These are phyloP conservation scores for Cyphellophora europaea DNA, from an alignment of 2,329 filamentous ascomycete species.

Conservation along the genomic window DNA sequence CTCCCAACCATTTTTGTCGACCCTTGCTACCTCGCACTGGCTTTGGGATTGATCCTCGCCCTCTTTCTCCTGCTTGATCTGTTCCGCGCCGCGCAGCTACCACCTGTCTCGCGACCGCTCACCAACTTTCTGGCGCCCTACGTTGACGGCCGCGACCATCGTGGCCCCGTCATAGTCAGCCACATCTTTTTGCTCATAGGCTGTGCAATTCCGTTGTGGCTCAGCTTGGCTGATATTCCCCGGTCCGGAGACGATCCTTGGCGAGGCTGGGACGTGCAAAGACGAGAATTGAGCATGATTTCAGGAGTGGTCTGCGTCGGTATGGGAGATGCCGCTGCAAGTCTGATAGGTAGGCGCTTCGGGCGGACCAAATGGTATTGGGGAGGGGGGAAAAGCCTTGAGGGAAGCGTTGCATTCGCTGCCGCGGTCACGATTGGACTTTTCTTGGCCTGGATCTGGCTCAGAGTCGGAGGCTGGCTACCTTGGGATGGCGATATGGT, in stretches of 20 bases:
- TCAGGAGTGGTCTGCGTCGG: constrained; percentile 90
- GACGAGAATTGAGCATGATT: constrained; percentile 78
- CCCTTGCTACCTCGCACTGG: constrained; percentile 71
- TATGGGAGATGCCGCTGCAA: constrained; percentile 88
- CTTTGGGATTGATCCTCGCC: constrained; percentile 68
- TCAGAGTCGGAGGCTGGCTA: constrained; percentile 64
- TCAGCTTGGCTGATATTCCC: constrained; percentile 63
- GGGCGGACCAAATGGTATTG: constrained; percentile 89
- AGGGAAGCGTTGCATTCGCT: constrained; percentile 75
- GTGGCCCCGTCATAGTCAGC: constrained; percentile 87
- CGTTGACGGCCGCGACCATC: constrained; percentile 84
- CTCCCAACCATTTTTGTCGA: constrained; percentile 80
- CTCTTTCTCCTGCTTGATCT: constrained; percentile 84
- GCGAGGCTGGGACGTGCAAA: constrained; percentile 63
- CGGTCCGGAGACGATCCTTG: constrained; percentile 45
- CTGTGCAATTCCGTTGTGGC: constrained; percentile 89
- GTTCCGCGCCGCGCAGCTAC: constrained; percentile 80
- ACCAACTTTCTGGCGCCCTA: constrained; percentile 85
- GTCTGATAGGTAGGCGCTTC: constrained; percentile 76
- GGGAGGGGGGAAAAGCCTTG: constrained; percentile 91
- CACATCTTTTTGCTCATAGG: constrained; percentile 94
- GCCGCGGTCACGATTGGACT: constrained; percentile 69
- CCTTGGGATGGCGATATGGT: constrained; percentile 18
- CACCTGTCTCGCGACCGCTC: constrained; percentile 77
- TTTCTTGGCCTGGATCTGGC: constrained; percentile 60